These are phyloP conservation scores for Suillus fuscotomentosus DNA, from an alignment of 768 basidiomycete genomes.

Conservation along the genomic window DNA sequence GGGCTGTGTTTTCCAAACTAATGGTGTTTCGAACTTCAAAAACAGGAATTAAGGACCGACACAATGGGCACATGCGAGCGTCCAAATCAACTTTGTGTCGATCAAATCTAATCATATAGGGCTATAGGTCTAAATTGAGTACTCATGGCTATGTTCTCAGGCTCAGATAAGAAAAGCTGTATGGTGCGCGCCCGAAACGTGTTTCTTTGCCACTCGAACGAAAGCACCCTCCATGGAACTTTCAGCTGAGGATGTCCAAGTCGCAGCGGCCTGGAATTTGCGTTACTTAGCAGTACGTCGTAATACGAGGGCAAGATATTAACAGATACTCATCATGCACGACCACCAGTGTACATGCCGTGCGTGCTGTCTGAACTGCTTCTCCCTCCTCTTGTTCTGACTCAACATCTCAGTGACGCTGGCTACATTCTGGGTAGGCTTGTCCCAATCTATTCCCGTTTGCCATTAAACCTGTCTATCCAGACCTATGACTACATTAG, in stretches of 20 bases:
- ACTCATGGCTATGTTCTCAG: no score
- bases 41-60: no score
- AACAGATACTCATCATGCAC: background rate
- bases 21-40: no score
- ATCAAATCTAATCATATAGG: no score
- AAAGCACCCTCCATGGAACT: background rate
- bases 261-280: background rate
- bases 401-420: background rate
- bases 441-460: background rate
- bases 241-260: background rate
- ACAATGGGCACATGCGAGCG: no score
- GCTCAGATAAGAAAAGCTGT: background rate
- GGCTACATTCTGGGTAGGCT: background rate
- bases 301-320: background rate
- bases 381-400: background rate
- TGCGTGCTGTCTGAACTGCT: background rate
- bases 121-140: no score
- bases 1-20: no score
- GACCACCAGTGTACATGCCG: background rate
- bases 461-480: background rate
- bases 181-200: background rate
- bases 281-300: background rate
- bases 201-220: background rate
- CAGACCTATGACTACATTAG: background rate
- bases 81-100: no score